Percentiles rank a stretch among this genome's conserved stretches.
phyloP scores from a whole-genome alignment of 2,329 filamentous ascomycete genomes.

The Zymoseptoria passerinii region DNA sequence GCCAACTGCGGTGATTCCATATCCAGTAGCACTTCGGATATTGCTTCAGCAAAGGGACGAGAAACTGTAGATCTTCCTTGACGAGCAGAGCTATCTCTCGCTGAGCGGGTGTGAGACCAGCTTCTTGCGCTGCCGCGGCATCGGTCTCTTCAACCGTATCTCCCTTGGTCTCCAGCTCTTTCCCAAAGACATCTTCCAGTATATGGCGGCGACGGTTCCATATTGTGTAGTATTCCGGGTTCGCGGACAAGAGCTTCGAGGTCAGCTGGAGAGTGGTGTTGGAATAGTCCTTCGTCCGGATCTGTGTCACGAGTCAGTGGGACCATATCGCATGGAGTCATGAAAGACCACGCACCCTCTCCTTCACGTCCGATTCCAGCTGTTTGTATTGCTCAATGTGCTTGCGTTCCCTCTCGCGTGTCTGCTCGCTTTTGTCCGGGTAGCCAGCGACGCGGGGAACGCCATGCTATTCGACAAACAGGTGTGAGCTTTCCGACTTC shows the following conservation, averaged over 20 bases:
- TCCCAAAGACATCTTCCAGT: conserved; percentile 53
- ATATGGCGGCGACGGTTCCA: conserved; percentile 79
- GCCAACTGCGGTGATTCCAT: conserved; percentile 91
- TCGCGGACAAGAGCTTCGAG: conserved; percentile 63
- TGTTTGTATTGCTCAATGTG: conserved; percentile 69
- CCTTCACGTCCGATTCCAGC: conserved; percentile 59
- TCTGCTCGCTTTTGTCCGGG: conserved; percentile 56
- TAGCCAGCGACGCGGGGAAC: conserved; percentile 52
- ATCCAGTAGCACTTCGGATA: conserved; percentile 99
- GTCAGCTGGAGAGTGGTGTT: conserved; percentile 57
- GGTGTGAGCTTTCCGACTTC: conserved; percentile 10
- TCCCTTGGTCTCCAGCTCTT: conserved; percentile 32
- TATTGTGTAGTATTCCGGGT: conserved; percentile 84
- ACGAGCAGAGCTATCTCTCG: conserved; percentile 47
- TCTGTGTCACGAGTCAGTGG: conserved; percentile 23
- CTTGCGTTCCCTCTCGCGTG: conserved; percentile 60
- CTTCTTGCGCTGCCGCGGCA: conserved; percentile 20
- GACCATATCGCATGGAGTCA: background rate
- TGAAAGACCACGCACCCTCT: conserved; percentile 43
- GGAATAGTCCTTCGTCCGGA: conserved; percentile 42
- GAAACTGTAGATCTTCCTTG: conserved; percentile 67
- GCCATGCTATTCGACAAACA: conserved; percentile 58
- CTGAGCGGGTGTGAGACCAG: conserved; percentile 25
- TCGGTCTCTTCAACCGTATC: conserved; percentile 16
- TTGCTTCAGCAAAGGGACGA: conserved; percentile 72